Conservation (phyloP, 1,284 basidiomycete genomes). For the Sutorius eximius region DNA sequence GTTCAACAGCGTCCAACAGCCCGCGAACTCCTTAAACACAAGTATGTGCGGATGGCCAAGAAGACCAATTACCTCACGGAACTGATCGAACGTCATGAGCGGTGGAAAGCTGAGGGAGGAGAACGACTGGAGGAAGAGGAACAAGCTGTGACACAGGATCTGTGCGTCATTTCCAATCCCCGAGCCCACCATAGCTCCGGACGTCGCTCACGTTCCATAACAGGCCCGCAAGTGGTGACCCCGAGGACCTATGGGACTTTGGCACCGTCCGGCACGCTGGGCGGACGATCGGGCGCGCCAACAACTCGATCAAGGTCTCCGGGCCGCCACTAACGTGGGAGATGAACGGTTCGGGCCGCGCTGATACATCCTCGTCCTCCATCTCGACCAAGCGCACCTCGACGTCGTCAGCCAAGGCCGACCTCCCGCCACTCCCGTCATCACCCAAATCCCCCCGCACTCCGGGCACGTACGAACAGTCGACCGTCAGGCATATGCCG, state of each 20-base stretch:
- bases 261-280: slow-evolving; percentile 78
- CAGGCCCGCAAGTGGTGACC: slow-evolving; percentile 59
- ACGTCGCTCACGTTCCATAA: neutral
- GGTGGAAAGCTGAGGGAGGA: slow-evolving; percentile 93
- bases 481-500: slow-evolving; percentile 63
- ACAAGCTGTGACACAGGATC: slow-evolving; percentile 55
- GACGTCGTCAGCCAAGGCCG: slow-evolving; percentile 49
- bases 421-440: slow-evolving; percentile 50
- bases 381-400: slow-evolving; percentile 30
- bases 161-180: slow-evolving; percentile 38
- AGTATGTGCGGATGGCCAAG: slow-evolving; percentile 92
- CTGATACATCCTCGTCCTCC: slow-evolving; percentile 38
- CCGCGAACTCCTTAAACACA: slow-evolving; percentile 93
- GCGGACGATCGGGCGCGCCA: slow-evolving; percentile 63
- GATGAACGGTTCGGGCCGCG: slow-evolving; percentile 58
- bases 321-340: slow-evolving; percentile 76
- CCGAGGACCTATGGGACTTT: slow-evolving; percentile 94
- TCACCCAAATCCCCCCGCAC: slow-evolving; percentile 33
- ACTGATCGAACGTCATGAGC: slow-evolving; percentile 90
- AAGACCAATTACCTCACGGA: slow-evolving; percentile 94
- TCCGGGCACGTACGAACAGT: slow-evolving; percentile 55
- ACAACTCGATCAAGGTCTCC: slow-evolving; percentile 55
- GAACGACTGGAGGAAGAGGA: slow-evolving; percentile 74
- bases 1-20: slow-evolving; percentile 80
- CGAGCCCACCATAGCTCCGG: slow-evolving; percentile 22